These are phyloP conservation scores for Cicer pinnatifidum DNA, from an alignment of 306 rosid species.

Conservation along the genomic window DNA sequence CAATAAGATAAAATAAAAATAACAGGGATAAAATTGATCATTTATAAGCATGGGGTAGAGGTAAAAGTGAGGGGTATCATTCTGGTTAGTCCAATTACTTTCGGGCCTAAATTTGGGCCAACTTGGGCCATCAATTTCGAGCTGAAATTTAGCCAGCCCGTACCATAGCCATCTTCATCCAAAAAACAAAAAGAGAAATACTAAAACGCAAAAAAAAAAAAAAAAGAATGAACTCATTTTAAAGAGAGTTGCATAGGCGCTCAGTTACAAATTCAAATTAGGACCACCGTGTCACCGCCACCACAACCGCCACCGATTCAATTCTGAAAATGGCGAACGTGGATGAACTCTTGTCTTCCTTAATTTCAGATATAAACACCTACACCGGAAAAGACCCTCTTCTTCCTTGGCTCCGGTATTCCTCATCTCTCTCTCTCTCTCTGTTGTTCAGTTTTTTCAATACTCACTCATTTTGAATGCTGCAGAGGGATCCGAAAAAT, in stretches of 20 bases:
- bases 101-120: too few species aligned
- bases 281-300: constrained; percentile 14
- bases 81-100: too few species aligned
- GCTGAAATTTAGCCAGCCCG: too few species aligned
- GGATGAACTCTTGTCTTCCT: constrained; percentile 65
- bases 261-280: constrained; percentile 52
- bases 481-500: constrained; percentile 80
- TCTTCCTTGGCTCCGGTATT: constrained; percentile 91
- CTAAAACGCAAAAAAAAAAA: neutral
- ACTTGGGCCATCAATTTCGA: too few species aligned
- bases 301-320: constrained; percentile 29
- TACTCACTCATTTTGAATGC: constrained; percentile 26
- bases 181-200: neutral
- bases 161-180: neutral
- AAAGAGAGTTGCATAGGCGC: constrained; percentile 34
- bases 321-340: constrained; percentile 45
- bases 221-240: neutral
- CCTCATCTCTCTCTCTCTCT: neutral
- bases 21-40: too few species aligned
- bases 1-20: too few species aligned
- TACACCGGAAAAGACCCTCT: constrained; percentile 91
- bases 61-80: too few species aligned
- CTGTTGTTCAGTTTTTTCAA: constrained; percentile 17
- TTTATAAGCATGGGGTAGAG: too few species aligned
- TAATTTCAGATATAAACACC: constrained; percentile 63